These are phyloP conservation scores for Parasitella parasitica DNA, from an alignment of 371 early-diverging fungal species.

Conservation along the genomic window DNA sequence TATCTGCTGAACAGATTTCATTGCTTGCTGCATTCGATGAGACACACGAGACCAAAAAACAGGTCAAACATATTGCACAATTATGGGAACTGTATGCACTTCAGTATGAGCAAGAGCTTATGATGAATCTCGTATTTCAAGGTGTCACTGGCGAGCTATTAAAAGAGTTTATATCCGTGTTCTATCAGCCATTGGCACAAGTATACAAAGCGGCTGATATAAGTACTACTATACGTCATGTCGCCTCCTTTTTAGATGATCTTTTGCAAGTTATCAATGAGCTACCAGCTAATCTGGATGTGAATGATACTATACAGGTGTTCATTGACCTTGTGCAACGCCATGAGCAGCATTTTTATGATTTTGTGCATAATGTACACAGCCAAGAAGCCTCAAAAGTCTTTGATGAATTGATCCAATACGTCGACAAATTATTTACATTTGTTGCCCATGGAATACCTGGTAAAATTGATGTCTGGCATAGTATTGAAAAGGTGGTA, in stretches of 20 bases:
- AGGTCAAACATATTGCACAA: conserved; percentile 38
- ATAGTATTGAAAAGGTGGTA: conserved; percentile 3
- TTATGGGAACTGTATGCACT: conserved; percentile 51
- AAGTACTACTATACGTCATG: conserved; percentile 57
- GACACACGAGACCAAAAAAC: background rate
- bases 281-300: background rate
- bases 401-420: conserved; percentile 46
- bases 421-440: conserved; percentile 37
- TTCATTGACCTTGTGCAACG: conserved; percentile 52
- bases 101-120: conserved; percentile 57
- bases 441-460: conserved; percentile 36
- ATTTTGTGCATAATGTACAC: conserved; percentile 63
- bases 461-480: conserved; percentile 25
- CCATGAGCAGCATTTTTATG: conserved; percentile 60
- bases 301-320: conserved; percentile 32
- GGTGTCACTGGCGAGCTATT: conserved; percentile 64
- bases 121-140: conserved; percentile 59
- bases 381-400: conserved; percentile 47
- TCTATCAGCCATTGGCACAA: conserved; percentile 65
- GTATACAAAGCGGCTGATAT: conserved; percentile 71
- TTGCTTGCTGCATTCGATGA: background rate
- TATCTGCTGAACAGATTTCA: conserved; percentile 3
- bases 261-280: conserved; percentile 52
- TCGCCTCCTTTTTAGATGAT: conserved; percentile 59
- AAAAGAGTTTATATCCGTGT: conserved; percentile 61